Evolutionary conservation across 2,329 filamentous ascomycete species (phyloP), one percentile per base, ranked within the genome.

Genomic region (Claviceps quebecensis): DNA sequence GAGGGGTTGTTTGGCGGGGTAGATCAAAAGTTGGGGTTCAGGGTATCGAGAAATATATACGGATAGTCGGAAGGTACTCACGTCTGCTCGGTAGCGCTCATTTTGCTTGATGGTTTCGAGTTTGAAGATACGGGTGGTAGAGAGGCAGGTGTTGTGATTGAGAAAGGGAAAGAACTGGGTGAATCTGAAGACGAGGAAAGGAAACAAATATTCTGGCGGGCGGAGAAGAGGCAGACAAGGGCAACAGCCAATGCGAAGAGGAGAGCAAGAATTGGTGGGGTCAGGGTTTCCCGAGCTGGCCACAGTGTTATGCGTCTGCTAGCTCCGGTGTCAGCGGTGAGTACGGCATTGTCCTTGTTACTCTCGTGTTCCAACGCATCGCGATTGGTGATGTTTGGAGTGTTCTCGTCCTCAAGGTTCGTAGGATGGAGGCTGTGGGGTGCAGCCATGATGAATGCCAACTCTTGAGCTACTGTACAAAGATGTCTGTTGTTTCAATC

Each of bases 71-170:
- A 47, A 17, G 36, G 36, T 14, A 48, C 86, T 72, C 75, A 95
- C 88, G 89, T 95, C 78, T 91, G 86, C 77, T 94, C 88, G 73
- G 71, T 63, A 64, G 72, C 75, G 75, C 86, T 79, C 82, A 86
- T 86, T 67, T 68, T 81, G 74, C 58, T 64, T 60, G 63, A 58
- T 55, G 58, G 55, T 46, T 53, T 48, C 45, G 55, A 53, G 52
- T 64, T 57, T 57, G 59, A 52, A 53, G 58, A 56, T 55, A 60
- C 52, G 60, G 56, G 55, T 54, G 57, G 55, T 54, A 58, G 54
- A 64, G 65, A 54, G 58, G 19, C 45, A 13, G 44, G 16, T 34
- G 39, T 34, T 43, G 47, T 56, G 48, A 54, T 53, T 60, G 58
- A 56, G 55, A 60, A 59, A 49, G 55, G 56, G 53, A 60, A 59